These are phyloP conservation scores for Sisymbrium irio DNA, from an alignment of 345 rosid genomes.

Conservation along the genomic window DNA sequence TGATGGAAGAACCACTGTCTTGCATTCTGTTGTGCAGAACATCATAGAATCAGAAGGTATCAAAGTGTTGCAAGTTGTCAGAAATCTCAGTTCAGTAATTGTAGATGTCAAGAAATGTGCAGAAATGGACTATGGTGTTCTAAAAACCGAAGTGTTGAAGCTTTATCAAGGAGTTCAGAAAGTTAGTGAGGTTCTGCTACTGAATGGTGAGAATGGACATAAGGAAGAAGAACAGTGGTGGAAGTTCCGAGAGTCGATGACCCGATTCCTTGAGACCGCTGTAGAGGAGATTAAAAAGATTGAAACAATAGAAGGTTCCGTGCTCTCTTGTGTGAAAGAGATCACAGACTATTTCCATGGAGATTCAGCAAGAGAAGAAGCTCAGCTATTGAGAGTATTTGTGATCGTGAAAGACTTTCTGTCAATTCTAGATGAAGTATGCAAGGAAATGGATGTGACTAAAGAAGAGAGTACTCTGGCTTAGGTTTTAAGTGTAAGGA, in stretches of 20 bases:
- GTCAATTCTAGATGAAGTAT: constrained; percentile 61
- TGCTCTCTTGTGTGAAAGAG: constrained; percentile 52
- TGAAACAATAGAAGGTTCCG: constrained; percentile 39
- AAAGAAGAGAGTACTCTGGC: constrained; percentile 19
- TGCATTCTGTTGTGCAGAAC: constrained; percentile 69
- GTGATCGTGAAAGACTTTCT: constrained; percentile 71
- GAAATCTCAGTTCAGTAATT: constrained; percentile 14
- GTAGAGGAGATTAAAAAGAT: constrained; percentile 48
- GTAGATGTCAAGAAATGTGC: constrained; percentile 29
- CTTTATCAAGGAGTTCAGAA: constrained; percentile 43
- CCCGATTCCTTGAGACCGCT: constrained; percentile 55
- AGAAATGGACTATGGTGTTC: constrained; percentile 17
- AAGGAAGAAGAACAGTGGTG: constrained; percentile 14
- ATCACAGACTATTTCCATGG: constrained; percentile 82
- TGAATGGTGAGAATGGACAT: constrained; percentile 28
- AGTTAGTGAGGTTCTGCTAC: constrained; percentile 45
- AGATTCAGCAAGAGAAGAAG: constrained; percentile 55
- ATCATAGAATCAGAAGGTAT: constrained; percentile 60
- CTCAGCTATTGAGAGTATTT: constrained; percentile 70
- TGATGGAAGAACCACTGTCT: constrained; percentile 69
- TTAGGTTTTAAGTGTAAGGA: not conserved
- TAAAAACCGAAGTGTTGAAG: not conserved
- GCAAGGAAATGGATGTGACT: constrained; percentile 74
- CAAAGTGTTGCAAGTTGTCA: constrained; percentile 12
- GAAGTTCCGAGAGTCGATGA: constrained; percentile 58